Evolutionary conservation across 2,329 filamentous ascomycete species (phyloP), one percentile per base, ranked within the genome.

Genomic region (Teratosphaeria epicoccoides): DNA sequence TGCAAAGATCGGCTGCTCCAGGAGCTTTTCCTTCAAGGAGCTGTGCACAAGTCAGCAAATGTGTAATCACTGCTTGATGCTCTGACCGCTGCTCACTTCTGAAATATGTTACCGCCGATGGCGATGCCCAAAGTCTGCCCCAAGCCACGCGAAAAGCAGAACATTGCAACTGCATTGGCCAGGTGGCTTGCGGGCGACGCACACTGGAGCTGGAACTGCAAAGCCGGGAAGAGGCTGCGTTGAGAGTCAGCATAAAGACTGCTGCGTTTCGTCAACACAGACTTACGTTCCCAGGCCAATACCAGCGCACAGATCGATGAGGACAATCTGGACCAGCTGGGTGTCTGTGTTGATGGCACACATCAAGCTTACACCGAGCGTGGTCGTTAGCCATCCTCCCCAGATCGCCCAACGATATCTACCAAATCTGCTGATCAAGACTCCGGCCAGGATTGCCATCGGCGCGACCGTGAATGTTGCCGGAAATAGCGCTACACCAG

Each of bases 91-190:
- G 20, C 49, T 24, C 46, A 51, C 44, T 59, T 87, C 66, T 87
- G 83, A 68, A 87, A 87, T 47, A 84, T 76, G 26, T 83, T 81
- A 2, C 83, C 83, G 1, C 81, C 80, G 49, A 86, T 73, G 1
- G 83, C 83, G 3, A 87, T 80, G 24, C 83, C 83, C 7, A 86
- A 67, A 0, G 79, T 74, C 62, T 86, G 81, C 0, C 84, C 84
- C 22, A 86, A 75, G 1, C 77, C 75, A 10, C 83, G 78, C 59
- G 82, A 76, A 70, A 88, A 87, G 49, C 77, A 77, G 67, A 83
- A 85, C 71, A 87, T 79, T 11, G 78, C 81, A 0, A 78, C 76
- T 0, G 80, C 76, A 53, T 80, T 79, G 1, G 80, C 77, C 40
- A 82, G 76, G 59, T 84, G 76, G 51, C 74, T 71, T 52, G 72